These are phyloP conservation scores for Chrysosporium queenslandicum DNA, from an alignment of 2,329 filamentous ascomycete genomes.

Conservation along the genomic window DNA sequence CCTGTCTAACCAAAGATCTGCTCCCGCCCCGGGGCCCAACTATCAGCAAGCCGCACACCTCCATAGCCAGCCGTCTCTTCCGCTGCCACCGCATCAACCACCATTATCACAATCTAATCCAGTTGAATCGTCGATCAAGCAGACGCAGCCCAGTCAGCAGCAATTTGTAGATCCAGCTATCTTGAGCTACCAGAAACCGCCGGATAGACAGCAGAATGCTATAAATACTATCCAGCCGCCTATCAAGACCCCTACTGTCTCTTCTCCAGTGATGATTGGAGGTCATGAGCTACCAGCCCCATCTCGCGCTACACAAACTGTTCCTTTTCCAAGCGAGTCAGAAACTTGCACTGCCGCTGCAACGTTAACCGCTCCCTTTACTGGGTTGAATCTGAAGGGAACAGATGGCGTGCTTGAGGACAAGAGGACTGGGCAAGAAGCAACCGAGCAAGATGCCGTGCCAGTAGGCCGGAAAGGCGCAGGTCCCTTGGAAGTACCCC, in stretches of 20 bases:
- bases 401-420: conserved; percentile 15
- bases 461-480: conserved; percentile 19
- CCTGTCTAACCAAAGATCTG: conserved; percentile 24
- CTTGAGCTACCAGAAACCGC: conserved; percentile 49
- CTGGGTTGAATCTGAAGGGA: conserved; percentile 31
- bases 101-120: conserved; percentile 13
- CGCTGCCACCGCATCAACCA: conserved; percentile 5
- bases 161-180: conserved; percentile 75
- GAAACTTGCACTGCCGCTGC: conserved; percentile 23
- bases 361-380: conserved; percentile 40
- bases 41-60: conserved; percentile 9
- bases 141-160: conserved; percentile 22
- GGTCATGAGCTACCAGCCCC: conserved; percentile 21
- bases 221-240: conserved; percentile 4
- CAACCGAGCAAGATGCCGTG: conserved; percentile 17
- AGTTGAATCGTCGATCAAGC: conserved; percentile 13
- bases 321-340: conserved; percentile 16
- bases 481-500: conserved; percentile 20
- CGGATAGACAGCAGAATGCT: conserved; percentile 22
- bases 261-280: conserved; percentile 26
- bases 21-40: conserved; percentile 1
- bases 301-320: conserved; percentile 11
- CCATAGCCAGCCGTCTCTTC: conserved; percentile 17
- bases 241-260: conserved; percentile 14
- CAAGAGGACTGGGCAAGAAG: conserved; percentile 11